Evolutionary conservation across 495 filamentous ascomycete species (phyloP).

Genomic region (Aspergillus cristatus): DNA sequence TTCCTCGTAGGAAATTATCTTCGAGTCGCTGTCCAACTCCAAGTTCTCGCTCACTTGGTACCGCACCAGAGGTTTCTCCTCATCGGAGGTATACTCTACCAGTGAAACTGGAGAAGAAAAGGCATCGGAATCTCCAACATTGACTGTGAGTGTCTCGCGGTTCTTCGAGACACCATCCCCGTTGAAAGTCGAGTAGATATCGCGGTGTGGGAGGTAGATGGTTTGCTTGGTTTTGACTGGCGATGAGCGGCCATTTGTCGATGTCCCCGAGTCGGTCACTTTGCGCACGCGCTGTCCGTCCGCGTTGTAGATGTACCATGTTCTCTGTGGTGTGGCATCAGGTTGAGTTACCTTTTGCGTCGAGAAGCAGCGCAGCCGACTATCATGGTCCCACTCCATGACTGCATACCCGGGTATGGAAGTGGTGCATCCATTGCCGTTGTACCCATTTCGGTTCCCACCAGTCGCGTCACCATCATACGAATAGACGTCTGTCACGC

Average conservation of each 20-base stretch:
- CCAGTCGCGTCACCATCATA: slow-evolving; percentile 11
- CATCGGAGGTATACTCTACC: not conserved
- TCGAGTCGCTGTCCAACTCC: slow-evolving; percentile 19
- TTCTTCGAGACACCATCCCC: not conserved
- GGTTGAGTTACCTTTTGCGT: slow-evolving; percentile 3
- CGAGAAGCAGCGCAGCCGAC: slow-evolving; percentile 9
- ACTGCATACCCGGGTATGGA: slow-evolving; percentile 7
- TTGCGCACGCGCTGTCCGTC: slow-evolving; percentile 18
- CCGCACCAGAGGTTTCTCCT: not conserved
- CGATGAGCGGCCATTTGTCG: not conserved
- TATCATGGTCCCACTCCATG: slow-evolving; percentile 15
- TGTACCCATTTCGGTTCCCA: slow-evolving; percentile 7
- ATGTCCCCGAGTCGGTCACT: not conserved
- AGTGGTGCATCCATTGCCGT: slow-evolving; percentile 12
- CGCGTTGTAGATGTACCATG: slow-evolving; percentile 22
- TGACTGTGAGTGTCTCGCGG: not conserved
- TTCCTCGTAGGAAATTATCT: slow-evolving; percentile 25
- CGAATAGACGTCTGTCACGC: too few species aligned
- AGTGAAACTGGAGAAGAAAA: too few species aligned
- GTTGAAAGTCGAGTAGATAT: not conserved
- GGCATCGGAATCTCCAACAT: not conserved
- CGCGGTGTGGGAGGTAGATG: not conserved
- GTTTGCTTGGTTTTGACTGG: not conserved
- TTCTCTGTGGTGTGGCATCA: slow-evolving; percentile 10
- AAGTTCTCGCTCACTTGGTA: slow-evolving; percentile 4